A percentile compares a stretch with the other conserved stretches of the same genome.
Conservation (phyloP, 202 grass and related monocot genomes). For the Schoenoplectus triqueter region DNA sequence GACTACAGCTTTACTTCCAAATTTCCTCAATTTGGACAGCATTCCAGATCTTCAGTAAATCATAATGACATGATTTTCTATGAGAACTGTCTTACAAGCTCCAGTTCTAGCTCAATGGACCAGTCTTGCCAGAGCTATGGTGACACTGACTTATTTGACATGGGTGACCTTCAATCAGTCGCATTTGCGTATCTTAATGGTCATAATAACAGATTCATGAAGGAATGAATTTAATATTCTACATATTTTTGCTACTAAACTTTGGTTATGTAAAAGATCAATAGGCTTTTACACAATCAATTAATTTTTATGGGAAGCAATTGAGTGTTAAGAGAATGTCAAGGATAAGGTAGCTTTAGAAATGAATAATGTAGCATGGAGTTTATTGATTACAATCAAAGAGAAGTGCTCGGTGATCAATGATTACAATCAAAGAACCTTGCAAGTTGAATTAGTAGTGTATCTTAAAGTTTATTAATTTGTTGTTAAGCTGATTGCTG, state of each 20-base stretch:
- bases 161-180: conserved; percentile 62
- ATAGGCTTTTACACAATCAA: background rate
- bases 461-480: background rate
- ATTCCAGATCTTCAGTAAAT: conserved; percentile 55
- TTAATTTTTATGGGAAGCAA: background rate
- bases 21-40: conserved; percentile 42
- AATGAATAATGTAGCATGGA: conserved; percentile 15
- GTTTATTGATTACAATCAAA: background rate
- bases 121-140: conserved; percentile 54
- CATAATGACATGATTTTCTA: conserved; percentile 45
- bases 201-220: conserved; percentile 42
- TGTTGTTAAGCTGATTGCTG: background rate
- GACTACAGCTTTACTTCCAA: conserved; percentile 41
- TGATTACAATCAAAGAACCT: background rate
- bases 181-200: conserved; percentile 66
- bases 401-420: background rate
- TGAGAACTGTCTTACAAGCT: conserved; percentile 37
- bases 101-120: background rate
- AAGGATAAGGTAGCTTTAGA: conserved; percentile 18
- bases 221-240: background rate
- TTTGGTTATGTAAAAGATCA: conserved; percentile 21
- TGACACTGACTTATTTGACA: conserved; percentile 54
- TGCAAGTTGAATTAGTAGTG: background rate
- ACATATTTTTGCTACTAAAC: conserved; percentile 2
- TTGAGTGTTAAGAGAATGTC: conserved; percentile 9